These are phyloP conservation scores for Acer yangbiense DNA, from an alignment of 345 rosid genomes.

Conservation along the genomic window DNA sequence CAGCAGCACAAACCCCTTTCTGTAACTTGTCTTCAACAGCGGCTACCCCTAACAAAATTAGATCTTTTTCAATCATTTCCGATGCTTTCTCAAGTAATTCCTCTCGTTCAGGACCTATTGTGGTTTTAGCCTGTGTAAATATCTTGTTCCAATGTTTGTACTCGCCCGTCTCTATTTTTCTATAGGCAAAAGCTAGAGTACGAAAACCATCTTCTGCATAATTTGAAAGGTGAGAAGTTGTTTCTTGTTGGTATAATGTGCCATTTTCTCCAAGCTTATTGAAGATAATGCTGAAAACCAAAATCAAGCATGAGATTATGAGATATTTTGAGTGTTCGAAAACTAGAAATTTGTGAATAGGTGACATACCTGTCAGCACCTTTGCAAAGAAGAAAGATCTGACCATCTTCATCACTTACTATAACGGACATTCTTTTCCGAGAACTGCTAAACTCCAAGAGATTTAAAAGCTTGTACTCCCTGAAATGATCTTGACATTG, in stretches of 20 bases:
- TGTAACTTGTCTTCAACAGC: constrained; percentile 89
- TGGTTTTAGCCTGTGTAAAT: constrained; percentile 62
- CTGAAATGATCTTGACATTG: constrained; percentile 37
- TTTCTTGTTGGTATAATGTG: constrained; percentile 43
- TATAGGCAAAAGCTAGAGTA: constrained; percentile 71
- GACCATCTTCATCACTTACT: constrained; percentile 60
- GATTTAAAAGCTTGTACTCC: constrained; percentile 66
- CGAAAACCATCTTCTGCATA: constrained; percentile 81
- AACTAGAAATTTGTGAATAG: constrained; percentile 10
- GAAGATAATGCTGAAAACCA: constrained; percentile 61
- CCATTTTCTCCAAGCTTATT: constrained; percentile 70
- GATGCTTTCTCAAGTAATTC: constrained; percentile 63
- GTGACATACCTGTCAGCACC: constrained; percentile 81
- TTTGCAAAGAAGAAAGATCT: constrained; percentile 72
- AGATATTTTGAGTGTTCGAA: background rate
- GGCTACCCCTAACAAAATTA: constrained; percentile 64
- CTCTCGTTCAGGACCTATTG: constrained; percentile 70
- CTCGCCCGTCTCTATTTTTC: constrained; percentile 46
- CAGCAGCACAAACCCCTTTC: constrained; percentile 58
- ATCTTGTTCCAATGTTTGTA: constrained; percentile 54
- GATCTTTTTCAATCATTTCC: constrained; percentile 70
- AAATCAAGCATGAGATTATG: background rate
- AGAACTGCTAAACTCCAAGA: constrained; percentile 71
- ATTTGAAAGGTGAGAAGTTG: constrained; percentile 52
- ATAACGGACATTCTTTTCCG: constrained; percentile 89